Evolutionary conservation across 495 filamentous ascomycete genomes (phyloP).

Genomic region (Poronia punctata): DNA sequence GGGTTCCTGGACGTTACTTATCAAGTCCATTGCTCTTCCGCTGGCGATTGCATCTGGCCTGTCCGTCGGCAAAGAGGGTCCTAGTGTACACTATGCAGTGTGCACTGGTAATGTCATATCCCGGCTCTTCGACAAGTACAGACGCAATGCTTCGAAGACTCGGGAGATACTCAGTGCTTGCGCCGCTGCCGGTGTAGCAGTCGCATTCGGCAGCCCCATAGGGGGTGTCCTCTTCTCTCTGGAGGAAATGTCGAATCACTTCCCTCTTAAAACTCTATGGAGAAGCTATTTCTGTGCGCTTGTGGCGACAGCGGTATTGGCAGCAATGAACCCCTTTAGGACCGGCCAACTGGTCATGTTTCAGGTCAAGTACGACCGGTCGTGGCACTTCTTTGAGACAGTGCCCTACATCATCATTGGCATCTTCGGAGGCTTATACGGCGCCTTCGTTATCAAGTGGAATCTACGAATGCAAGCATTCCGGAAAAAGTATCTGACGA

Average conservation of each 20-base stretch:
- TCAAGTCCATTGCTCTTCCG: conserved; percentile 88
- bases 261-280: conserved; percentile 97
- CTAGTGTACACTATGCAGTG: conserved; percentile 96
- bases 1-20: conserved; percentile 83
- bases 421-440: conserved; percentile 90
- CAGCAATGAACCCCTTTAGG: conserved; percentile 95
- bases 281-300: conserved; percentile 96
- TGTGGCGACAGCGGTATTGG: conserved; percentile 88
- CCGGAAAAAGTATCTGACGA: conserved; percentile 83
- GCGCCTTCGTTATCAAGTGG: conserved; percentile 98
- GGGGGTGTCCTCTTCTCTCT: conserved; percentile 94
- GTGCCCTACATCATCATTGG: conserved; percentile 89
- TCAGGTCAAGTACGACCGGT: conserved; percentile 90
- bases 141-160: conserved; percentile 86
- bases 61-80: conserved; percentile 94
- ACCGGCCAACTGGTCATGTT: conserved; percentile 99
- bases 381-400: conserved; percentile 96
- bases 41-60: conserved; percentile 91
- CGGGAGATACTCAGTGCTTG: conserved; percentile 92
- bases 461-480: conserved; percentile 87
- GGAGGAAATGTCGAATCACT: conserved; percentile 98
- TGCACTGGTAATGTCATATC: conserved; percentile 98
- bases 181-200: conserved; percentile 90
- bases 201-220: conserved; percentile 96
- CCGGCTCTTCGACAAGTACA: conserved; percentile 86